Percentiles rank a stretch among this genome's conserved stretches.
Evolutionary conservation across 2,329 filamentous ascomycete genomes (phyloP).

Genomic region (Neofusicoccum laricinum): DNA sequence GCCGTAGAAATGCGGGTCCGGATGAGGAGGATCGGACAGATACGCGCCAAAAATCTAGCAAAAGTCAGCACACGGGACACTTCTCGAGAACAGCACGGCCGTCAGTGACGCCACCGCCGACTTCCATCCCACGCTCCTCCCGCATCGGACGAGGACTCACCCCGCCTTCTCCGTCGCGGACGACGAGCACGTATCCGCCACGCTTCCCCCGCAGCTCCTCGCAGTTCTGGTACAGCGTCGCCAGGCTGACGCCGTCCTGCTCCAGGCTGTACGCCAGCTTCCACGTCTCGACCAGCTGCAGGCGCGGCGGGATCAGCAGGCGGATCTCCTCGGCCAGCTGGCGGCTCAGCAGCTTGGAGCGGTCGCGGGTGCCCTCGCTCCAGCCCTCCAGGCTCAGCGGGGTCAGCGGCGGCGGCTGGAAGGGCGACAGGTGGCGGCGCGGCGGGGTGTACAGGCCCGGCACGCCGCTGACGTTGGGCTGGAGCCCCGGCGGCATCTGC

Average conservation of each 20-base stretch:
- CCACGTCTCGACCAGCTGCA: conserved; percentile 89
- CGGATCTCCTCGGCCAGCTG: conserved; percentile 89
- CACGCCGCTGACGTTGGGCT: conserved; percentile 39
- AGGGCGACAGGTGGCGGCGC: conserved; percentile 67
- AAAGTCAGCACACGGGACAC: conserved; percentile 10
- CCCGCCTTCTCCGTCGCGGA: conserved; percentile 72
- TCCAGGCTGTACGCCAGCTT: conserved; percentile 83
- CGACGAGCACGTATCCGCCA: conserved; percentile 85
- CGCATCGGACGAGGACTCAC: conserved; percentile 48
- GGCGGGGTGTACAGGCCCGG: conserved; percentile 60
- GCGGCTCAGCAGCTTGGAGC: conserved; percentile 65
- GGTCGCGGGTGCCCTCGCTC: conserved; percentile 55
- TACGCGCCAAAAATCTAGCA: conserved; percentile 82
- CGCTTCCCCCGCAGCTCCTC: conserved; percentile 64
- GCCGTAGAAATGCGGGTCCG: conserved; percentile 82
- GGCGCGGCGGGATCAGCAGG: conserved; percentile 77
- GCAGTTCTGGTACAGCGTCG: conserved; percentile 80
- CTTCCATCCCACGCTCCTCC: too few relatives aligned
- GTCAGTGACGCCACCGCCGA: too few relatives aligned
- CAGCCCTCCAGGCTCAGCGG: conserved; percentile 71
- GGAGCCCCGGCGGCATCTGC: background rate
- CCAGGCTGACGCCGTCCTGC: conserved; percentile 83
- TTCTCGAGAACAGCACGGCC: too few relatives aligned
- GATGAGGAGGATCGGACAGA: conserved; percentile 82
- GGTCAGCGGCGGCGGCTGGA: conserved; percentile 84